Evolutionary conservation across 768 basidiomycete species (phyloP), one percentile per base, ranked within the genome.

Genomic region (Phlebiopsis flavidoalba): DNA sequence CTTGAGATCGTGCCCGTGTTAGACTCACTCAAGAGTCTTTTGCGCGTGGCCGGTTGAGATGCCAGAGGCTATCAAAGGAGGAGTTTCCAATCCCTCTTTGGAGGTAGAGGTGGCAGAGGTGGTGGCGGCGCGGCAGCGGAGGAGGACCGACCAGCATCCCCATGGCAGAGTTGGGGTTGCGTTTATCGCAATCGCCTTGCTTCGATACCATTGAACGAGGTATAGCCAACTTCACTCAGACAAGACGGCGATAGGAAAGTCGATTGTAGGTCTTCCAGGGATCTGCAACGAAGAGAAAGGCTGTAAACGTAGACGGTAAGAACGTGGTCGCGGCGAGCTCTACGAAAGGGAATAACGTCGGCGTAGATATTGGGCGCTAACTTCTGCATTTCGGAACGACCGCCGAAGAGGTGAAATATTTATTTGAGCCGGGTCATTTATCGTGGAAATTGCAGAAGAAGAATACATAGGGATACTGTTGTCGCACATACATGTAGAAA

Each of bases 81-180:
- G 17, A 10, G 40, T 43, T 43, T 43, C 40, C 11, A 17, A 17
- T 12, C 17, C 40, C 40, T 43, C 40, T 17, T 43, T 12, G 40
- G 40, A 43, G 40, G 40, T 26, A 40, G 14, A 48, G 21, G 17
- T 17, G 24, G 40, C 15, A 55, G 49, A 43, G 52, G 31, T 40
- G 46, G n/a, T 31, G 53, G 63, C 54, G 26, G n/a, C n/a, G n/a
- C n/a, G 60, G 63, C 11, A n/a, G 63, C 60, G 15, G 63, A 61
- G 35, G 57, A 62, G 22, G 60, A 58, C 26, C 63, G 60, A 26
- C 40, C 40, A 12, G 22, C 60, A 59, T 61, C 53, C 37, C n/a
- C n/a, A n/a, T 59, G 52, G 5, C n/a, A 49, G 43, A 35, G 48
- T n/a, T 8, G 50, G 33, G 12, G 46, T 19, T 14, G 31, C 6